phyloP scores from a whole-genome alignment of 202 grass and related monocot species.

The Setaria viridis region DNA sequence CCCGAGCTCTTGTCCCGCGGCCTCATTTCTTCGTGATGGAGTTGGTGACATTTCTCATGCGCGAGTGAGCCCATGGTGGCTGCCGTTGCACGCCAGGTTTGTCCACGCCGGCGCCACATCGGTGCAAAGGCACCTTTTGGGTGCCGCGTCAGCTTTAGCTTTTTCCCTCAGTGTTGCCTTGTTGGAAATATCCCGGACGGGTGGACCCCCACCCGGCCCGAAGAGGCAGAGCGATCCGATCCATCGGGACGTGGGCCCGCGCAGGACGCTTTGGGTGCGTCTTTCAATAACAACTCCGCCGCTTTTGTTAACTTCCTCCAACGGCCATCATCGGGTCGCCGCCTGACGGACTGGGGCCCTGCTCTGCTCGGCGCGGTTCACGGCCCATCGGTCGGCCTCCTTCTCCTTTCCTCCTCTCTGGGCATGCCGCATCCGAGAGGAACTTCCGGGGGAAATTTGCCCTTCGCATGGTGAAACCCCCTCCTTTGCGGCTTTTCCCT shows the following conservation, averaged over 20 bases:
- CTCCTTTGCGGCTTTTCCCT: too few species aligned
- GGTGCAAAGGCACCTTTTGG: background rate
- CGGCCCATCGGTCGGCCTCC: background rate
- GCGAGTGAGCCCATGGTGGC: too few species aligned
- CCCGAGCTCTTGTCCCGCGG: too few species aligned
- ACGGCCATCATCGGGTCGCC: conserved; percentile 21
- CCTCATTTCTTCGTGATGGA: too few species aligned
- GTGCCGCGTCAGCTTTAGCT: background rate
- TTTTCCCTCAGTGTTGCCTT: background rate
- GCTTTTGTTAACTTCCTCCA: conserved; percentile 29
- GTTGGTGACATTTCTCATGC: too few species aligned
- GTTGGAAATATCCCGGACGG: conserved; percentile 19
- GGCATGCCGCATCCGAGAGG: background rate
- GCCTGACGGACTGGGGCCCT: background rate
- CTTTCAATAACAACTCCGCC: background rate
- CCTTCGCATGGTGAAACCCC: background rate
- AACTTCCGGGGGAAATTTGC: background rate
- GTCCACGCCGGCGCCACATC: background rate
- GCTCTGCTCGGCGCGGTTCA: background rate
- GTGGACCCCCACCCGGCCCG: background rate
- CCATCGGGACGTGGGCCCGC: conserved; percentile 2
- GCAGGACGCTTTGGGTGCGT: background rate
- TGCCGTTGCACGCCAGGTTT: too few species aligned
- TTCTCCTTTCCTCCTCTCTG: too few species aligned
- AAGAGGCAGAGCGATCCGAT: too few species aligned